Evolutionary conservation across 2,329 filamentous ascomycete species (phyloP).

Genomic region (Verticillium tricorpus): DNA sequence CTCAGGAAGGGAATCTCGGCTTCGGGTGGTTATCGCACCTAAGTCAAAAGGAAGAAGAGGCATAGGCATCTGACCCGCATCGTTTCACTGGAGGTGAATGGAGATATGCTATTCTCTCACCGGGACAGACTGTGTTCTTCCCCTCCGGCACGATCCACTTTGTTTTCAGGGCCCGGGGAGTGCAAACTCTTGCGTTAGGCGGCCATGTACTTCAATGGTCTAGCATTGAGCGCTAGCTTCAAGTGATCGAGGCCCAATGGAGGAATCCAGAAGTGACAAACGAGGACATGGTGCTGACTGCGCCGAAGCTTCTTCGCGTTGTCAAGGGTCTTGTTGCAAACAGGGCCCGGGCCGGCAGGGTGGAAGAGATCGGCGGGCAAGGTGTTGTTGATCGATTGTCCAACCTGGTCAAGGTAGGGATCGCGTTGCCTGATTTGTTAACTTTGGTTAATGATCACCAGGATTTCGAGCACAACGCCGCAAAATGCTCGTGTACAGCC

Average conservation of each 20-base stretch:
- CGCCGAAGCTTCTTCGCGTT: background rate
- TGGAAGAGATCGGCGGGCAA: background rate
- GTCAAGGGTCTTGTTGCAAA: background rate
- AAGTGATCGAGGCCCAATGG: background rate
- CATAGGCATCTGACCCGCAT: conserved; percentile 16
- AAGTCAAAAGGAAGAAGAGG: conserved; percentile 16
- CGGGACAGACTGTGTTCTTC: conserved; percentile 29
- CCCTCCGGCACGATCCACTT: conserved; percentile 27
- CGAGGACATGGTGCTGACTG: background rate
- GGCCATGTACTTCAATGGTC: conserved; percentile 29
- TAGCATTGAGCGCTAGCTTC: conserved; percentile 21
- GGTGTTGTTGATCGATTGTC: background rate
- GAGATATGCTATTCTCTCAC: conserved; percentile 25
- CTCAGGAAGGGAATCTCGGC: conserved; percentile 19
- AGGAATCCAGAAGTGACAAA: background rate
- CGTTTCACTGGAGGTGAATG: conserved; percentile 21
- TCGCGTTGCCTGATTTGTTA: background rate
- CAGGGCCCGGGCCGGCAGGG: background rate
- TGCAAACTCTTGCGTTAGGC: conserved; percentile 26
- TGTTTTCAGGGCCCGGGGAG: conserved; percentile 22
- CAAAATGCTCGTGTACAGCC: background rate
- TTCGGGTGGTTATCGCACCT: conserved; percentile 25
- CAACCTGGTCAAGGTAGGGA: background rate
- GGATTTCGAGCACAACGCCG: background rate
- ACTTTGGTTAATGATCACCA: background rate